Percentiles rank a stretch among this genome's conserved stretches.
These are phyloP conservation scores for Emmonsia crescens DNA, from an alignment of 2,329 filamentous ascomycete genomes.

Conservation along the genomic window DNA sequence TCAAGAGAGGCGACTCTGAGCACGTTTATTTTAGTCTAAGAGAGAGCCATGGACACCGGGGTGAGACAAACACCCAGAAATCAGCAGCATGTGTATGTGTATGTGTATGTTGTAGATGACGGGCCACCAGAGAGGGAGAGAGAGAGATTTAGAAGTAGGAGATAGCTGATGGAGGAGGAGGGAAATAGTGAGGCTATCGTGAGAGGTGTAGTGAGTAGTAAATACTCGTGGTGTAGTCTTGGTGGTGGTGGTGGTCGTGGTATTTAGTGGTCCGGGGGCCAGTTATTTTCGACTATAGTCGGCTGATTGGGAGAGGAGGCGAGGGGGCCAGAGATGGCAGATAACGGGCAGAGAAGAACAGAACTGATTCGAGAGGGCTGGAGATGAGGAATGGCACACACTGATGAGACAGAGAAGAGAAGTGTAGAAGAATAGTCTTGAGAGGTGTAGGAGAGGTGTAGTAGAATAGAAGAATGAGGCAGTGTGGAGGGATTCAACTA, in stretches of 20 bases:
- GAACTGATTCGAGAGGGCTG: not conserved
- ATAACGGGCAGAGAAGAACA: not conserved
- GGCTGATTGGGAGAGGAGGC: not conserved
- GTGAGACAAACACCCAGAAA: not conserved
- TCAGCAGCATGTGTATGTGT: not conserved
- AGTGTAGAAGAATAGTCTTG: not conserved
- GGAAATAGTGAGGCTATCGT: not conserved
- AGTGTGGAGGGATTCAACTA: not conserved
- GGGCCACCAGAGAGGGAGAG: not conserved
- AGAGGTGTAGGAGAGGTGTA: not conserved
- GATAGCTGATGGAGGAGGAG: not conserved
- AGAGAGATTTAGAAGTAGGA: not conserved
- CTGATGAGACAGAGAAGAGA: not conserved
- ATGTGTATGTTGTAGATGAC: not conserved
- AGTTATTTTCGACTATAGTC: not conserved
- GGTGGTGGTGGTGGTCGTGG: not conserved
- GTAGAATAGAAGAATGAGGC: not conserved
- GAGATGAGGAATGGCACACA: not conserved
- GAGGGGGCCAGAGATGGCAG: not conserved
- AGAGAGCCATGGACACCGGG: slow-evolving; percentile 1
- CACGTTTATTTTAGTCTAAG: not conserved
- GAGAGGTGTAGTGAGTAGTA: not conserved
- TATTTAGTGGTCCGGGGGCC: not conserved
- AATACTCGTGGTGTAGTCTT: no score
- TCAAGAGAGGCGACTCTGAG: no score